Evolutionary conservation across 2,329 filamentous ascomycete species (phyloP).

Genomic region (Boeremia exigua): DNA sequence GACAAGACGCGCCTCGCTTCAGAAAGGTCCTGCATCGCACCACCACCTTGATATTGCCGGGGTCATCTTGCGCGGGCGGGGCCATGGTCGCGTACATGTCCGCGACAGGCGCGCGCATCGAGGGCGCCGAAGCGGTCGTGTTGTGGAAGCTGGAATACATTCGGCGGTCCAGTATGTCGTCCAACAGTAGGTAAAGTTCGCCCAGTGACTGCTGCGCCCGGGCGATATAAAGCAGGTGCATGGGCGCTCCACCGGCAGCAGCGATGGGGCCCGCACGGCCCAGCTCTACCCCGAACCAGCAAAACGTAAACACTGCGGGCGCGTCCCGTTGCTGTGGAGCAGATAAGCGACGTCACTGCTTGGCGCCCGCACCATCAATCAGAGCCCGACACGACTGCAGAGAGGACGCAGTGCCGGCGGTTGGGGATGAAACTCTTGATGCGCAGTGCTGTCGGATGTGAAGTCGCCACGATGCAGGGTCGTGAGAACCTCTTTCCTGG

Average conservation of each 20-base stretch:
- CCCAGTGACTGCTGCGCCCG: slow-evolving; percentile 34
- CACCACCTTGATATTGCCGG: slow-evolving; percentile 59
- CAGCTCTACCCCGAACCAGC: slow-evolving; percentile 30
- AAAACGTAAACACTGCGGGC: slow-evolving; percentile 37
- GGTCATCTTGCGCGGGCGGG: slow-evolving; percentile 48
- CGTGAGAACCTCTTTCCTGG: slow-evolving; percentile 2
- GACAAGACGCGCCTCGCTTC: slow-evolving; percentile 49
- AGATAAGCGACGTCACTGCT: slow-evolving; percentile 38
- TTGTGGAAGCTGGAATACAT: slow-evolving; percentile 42
- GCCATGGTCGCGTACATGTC: slow-evolving; percentile 43
- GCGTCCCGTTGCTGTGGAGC: slow-evolving; percentile 28
- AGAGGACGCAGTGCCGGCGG: background rate
- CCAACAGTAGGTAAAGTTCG: slow-evolving; percentile 31
- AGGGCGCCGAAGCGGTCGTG: slow-evolving; percentile 52
- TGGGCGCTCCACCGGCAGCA: slow-evolving; percentile 18
- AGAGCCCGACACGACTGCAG: slow-evolving; percentile 25
- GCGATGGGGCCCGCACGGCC: slow-evolving; percentile 20
- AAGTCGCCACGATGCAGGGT: slow-evolving; percentile 1
- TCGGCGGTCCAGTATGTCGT: slow-evolving; percentile 34
- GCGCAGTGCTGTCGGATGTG: slow-evolving; percentile 7
- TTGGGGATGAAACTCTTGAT: background rate
- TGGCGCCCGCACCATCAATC: slow-evolving; percentile 30
- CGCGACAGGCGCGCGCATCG: slow-evolving; percentile 51
- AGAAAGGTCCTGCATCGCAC: slow-evolving; percentile 57
- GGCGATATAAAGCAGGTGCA: slow-evolving; percentile 41